Evolutionary conservation across 2,329 filamentous ascomycete genomes (phyloP), one percentile per base, ranked within the genome.

Genomic region (Alternaria atra): DNA sequence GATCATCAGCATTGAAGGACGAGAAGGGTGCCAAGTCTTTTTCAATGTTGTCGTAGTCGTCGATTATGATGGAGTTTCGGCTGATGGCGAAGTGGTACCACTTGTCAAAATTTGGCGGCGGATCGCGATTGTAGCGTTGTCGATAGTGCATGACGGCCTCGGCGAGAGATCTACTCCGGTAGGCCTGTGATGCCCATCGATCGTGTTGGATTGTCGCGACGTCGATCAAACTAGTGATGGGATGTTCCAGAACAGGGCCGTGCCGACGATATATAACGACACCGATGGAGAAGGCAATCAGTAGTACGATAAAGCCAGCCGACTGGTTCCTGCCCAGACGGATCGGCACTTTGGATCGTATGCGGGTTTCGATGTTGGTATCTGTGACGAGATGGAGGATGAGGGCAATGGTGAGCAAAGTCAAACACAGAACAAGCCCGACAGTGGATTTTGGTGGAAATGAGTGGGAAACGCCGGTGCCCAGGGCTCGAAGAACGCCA

Each of bases 41-140:
- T 61, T 87, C 76, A 15, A 89, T 87, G 64, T 84, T 85, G 73
- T 89, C 85, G 62, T 84, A 89, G 63, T 88, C 85, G 62, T 89
- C 87, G 50, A 89, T 84, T 8, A 89, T 74, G 5, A 83, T 71
- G 1, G 85, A 85, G 13, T 81, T 83, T 39, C 82, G 82, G 6
- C 75, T 80, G 5, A 77, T 82, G 1, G 87, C 86, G 71, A 84
- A 89, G 37, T 82, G 72, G 67, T 86, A 88, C 87, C 87, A 89
- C 58, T 82, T 77, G 63, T 88, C 84, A 64, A 89, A 89, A 12
- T 83, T 83, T 9, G 87, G 86, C 27, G 87, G 87, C 2, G 87
- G 87, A 61, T 83, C 80, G 54, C 84, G 82, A 2, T 79, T 73
- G 67, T 89, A 87, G 62, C 85, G 81, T 51, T 77, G 73, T 43